Conservation (phyloP, 805 yeast species). For the Metschnikowia borealis region DNA sequence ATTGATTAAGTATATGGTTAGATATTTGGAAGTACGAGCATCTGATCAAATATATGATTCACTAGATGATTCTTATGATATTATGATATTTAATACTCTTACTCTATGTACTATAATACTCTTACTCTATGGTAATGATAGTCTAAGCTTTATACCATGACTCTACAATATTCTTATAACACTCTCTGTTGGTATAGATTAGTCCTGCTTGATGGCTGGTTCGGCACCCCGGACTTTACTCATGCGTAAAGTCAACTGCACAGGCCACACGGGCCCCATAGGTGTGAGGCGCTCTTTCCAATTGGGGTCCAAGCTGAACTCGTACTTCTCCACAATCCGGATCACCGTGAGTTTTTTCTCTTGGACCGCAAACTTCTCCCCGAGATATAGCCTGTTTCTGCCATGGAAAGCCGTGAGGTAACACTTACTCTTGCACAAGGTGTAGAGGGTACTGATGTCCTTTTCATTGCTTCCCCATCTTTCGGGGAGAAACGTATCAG, state of each 20-base stretch:
- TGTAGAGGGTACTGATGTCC: slow-evolving; percentile 38
- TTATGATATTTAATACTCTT: too few species aligned
- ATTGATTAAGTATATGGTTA: too few species aligned
- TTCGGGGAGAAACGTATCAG: slow-evolving; percentile 43
- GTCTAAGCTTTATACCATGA: too few species aligned
- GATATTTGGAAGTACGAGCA: too few species aligned
- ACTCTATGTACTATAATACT: too few species aligned
- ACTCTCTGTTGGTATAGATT: too few species aligned
- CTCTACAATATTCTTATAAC: too few species aligned
- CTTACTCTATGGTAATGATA: too few species aligned
- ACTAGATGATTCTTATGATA: too few species aligned
- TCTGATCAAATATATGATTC: too few species aligned
- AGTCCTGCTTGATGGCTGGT: too few species aligned
- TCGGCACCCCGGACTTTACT: neutral
- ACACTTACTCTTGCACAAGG: slow-evolving; percentile 41
- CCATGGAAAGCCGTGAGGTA: slow-evolving; percentile 56
- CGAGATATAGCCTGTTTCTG: slow-evolving; percentile 55
- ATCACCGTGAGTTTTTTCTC: slow-evolving; percentile 41
- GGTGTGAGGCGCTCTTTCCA: slow-evolving; percentile 53
- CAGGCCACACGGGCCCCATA: slow-evolving; percentile 56
- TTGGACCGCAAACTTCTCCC: slow-evolving; percentile 52
- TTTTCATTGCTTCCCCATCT: slow-evolving; percentile 48
- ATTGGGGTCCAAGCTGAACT: slow-evolving; percentile 32
- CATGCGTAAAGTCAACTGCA: slow-evolving; percentile 22
- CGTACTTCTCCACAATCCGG: slow-evolving; percentile 33